Base-by-base conservation (phyloP, 306 rosid genomes). In the Corylus americana region DNA sequence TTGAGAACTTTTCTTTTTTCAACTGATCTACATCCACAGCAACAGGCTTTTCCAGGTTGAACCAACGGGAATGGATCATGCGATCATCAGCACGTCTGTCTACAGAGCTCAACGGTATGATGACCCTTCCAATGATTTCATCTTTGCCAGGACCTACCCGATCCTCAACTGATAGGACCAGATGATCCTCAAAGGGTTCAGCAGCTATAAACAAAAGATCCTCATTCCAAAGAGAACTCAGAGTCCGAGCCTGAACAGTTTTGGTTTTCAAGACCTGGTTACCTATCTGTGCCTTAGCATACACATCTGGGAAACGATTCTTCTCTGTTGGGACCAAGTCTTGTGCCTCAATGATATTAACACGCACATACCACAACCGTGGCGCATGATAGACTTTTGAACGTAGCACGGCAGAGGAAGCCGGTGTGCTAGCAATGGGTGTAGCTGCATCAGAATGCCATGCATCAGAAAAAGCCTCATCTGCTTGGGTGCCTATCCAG, bases 401-500 rank as follows among this genome's bases (percentile, higher is more conserved):
- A 57, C 90, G 90, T 45, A 91, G 78, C 14, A 5, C 51, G 0
- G 89, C 48, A 11, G 90, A 84, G 67, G 86, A 77, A 47, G 85
- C 82, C 14, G 85, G 80, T 49, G 87, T 62, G 86, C 86, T 81
- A 75, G 87, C 89, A 68, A 85, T 61, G 50, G 91, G 90, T 45
- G 87, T 81, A 68, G 90, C 96, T 35, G 92, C 92, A 73, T 91
- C 93, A 47, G 94, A 93, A 81, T 91, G 92, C 98, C 98, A 94
- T 10, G 98, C 93, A 79, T 94, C 96, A 27, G 96, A 86, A 75
- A 94, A 94, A 0, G 98, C 89, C 74, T 94, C 97, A 66, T 94
- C 97, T 27, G 97, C 97, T 85, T 94, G 97, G 8, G 97, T 94
- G 13, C 98, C 98, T 79, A 94, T 84, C 97, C 97, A 92, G n/a